Evolutionary conservation across 1,139 yeast genomes (phyloP), one percentile per base, ranked within the genome.

Genomic region (Suhomyces terraborum): DNA sequence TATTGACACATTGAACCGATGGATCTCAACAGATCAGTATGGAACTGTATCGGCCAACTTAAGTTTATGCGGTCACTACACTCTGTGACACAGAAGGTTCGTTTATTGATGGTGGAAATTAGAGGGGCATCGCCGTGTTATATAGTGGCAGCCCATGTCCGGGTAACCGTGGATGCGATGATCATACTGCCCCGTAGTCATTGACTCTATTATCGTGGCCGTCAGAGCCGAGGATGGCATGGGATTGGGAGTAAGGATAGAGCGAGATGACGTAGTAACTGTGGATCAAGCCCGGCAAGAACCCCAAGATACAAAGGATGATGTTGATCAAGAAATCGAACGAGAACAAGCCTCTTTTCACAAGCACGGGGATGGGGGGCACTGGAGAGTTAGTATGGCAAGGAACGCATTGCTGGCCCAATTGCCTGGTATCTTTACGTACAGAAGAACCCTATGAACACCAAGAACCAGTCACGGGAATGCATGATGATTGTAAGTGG

Each of bases 301-400:
- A 85, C 3, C 96, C 96, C 38, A 89, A 70, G 38, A 84, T 52
- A 62, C 91, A 86, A 40, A 89, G 72, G 26, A 87, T 75, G 41
- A 89, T 71, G 62, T 88, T 89, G 54, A 88, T 82, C 64, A 82
- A 70, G 52, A 83, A 52, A 55, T 84, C 94, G 26, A 82, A 80
- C 4, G 88, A 77, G 53, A 78, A 78, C 52, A 84, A 61, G 1
- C 95, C 95, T 49, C 89, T 70, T 62, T 87, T 87, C 50, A 88
- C 65, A 49, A 83, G 75, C 21, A 88, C 96, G 8, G 95, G 91
- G 24, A 88, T 67, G 4, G 95, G 95, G 4, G 96, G 96, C 38
- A 87, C 58, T 56, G 42, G 21, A 23, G 46, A 43, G 52, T 45
- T 38, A 22, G 38, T 16, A 18, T 17, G 16, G n/a, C 17, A 4